A percentile compares a stretch with the other conserved stretches of the same genome.
These are phyloP conservation scores for Penicillium sclerotiorum DNA, from an alignment of 2,329 filamentous ascomycete species.

Conservation along the genomic window DNA sequence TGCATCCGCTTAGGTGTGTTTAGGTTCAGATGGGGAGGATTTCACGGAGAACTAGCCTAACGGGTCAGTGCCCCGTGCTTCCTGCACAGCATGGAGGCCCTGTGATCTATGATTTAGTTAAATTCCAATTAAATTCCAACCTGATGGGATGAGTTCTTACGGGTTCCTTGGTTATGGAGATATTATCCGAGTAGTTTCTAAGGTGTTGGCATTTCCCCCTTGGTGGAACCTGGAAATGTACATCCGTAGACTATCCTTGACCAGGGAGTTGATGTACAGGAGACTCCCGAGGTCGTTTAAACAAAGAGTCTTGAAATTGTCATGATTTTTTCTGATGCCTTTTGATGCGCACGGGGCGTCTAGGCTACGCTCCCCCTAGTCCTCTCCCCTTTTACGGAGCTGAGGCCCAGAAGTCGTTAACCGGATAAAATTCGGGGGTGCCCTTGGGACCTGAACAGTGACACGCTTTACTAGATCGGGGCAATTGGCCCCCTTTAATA, in stretches of 20 bases:
- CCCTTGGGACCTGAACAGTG: neutral
- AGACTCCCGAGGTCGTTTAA: too few species aligned
- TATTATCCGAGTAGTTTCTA: conserved; percentile 8
- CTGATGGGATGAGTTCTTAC: too few species aligned
- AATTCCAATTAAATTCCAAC: neutral
- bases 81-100: conserved; percentile 13
- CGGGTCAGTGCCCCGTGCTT: conserved; percentile 14
- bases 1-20: too few species aligned
- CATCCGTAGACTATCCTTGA: too few species aligned
- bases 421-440: conserved; percentile 3
- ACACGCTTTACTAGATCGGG: neutral
- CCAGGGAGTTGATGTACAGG: too few species aligned
- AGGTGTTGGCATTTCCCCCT: neutral
- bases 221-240: conserved; percentile 3
- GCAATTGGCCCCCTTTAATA: neutral
- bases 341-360: neutral
- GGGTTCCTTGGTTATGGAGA: conserved; percentile 2
- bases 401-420: neutral
- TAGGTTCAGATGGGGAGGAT: conserved; percentile 4
- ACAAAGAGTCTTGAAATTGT: too few species aligned
- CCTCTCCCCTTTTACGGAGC: conserved; percentile 6
- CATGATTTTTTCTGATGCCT: too few species aligned
- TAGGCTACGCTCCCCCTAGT: neutral
- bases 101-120: conserved; percentile 11
- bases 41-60: conserved; percentile 15